A percentile compares a stretch with the other conserved stretches of the same genome.
Evolutionary conservation across 345 rosid species (phyloP).

Genomic region (Anastatica hierochuntica): DNA sequence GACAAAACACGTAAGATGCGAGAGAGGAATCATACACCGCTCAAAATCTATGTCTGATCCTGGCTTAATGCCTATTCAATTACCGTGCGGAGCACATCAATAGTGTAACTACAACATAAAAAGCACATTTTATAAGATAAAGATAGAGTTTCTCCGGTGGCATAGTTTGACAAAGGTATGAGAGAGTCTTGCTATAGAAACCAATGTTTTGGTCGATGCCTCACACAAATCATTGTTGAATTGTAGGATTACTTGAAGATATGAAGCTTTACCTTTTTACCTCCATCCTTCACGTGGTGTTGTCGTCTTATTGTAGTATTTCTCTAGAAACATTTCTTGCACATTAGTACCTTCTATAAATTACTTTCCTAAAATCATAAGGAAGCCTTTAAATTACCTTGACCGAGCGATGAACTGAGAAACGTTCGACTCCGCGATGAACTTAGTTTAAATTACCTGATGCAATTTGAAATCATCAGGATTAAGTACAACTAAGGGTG

Average conservation of each 20-base stretch:
- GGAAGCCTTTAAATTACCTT: too few species aligned
- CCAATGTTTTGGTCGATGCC: too few species aligned
- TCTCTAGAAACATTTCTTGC: constrained; percentile 44
- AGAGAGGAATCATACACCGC: too few species aligned
- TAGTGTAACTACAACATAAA: constrained; percentile 45
- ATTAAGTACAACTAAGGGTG: constrained; percentile 73
- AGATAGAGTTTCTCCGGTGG: constrained; percentile 47
- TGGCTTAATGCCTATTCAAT: constrained; percentile 47
- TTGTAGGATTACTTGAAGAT: constrained; percentile 33
- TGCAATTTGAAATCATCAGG: constrained; percentile 70
- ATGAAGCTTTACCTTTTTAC: too few species aligned
- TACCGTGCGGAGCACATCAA: constrained; percentile 38
- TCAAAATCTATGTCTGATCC: too few species aligned
- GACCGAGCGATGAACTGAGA: constrained; percentile 75
- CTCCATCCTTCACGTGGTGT: too few species aligned
- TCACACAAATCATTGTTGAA: background rate
- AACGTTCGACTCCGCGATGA: constrained; percentile 57
- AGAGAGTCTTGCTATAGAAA: too few species aligned
- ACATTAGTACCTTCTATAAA: background rate
- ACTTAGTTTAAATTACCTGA: constrained; percentile 78
- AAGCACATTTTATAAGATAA: constrained; percentile 44
- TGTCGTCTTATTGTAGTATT: constrained; percentile 58
- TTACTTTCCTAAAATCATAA: too few species aligned
- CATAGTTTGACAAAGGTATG: constrained; percentile 40
- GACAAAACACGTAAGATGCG: too few species aligned